Base-by-base conservation (phyloP, 768 basidiomycete genomes). In the Boletus rubescentipes region DNA sequence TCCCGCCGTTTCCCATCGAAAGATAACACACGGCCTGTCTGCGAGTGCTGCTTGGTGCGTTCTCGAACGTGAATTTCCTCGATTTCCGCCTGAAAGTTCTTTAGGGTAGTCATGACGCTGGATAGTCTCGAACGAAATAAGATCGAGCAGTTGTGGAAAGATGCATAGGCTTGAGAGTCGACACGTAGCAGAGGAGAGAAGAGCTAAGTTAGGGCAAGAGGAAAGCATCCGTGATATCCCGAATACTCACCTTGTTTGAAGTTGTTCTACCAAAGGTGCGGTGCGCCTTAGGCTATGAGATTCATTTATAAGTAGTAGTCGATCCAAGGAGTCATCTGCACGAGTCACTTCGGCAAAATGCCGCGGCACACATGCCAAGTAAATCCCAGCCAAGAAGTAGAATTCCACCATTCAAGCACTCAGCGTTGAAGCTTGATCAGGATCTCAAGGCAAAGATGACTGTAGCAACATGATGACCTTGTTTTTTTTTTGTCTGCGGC, bases 21-120 rank as follows among this genome's bases (percentile, higher is more conserved):
- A 44, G 47, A 62, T 38, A 62, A 62, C 10, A 36, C 41, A 44
- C 34, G 46, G 48, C 44, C 42, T 42, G 54, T 62, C 67, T 54
- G 61, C 44, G 29, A 68, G 37, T 87, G 81, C 59, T 89, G 85
- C 68, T 80, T 89, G 30, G 78, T 72, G 41, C 82, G 72, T 70
- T 90, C 87, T 46, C 85, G 81, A 60, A 79, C 75, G 53, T 84
- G 82, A 62, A 91, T 87, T 59, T 87, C 82, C 57, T 91, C 85
- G 56, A 91, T 92, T 71, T 90, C 88, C 62, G 72, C 79, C 69
- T 92, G 89, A 60, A 75, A 75, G 55, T 54, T 68, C 36, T 63
- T 66, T 45, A 75, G 59, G 18, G 69, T 58, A 36, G 71, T 63
- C 73, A 74, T 73, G 44, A 12, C 0, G 41, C 20, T 37, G 15